Evolutionary conservation across 805 yeast genomes (phyloP), one percentile per base, ranked within the genome.

Genomic region (Metschnikowia amazonensis): DNA sequence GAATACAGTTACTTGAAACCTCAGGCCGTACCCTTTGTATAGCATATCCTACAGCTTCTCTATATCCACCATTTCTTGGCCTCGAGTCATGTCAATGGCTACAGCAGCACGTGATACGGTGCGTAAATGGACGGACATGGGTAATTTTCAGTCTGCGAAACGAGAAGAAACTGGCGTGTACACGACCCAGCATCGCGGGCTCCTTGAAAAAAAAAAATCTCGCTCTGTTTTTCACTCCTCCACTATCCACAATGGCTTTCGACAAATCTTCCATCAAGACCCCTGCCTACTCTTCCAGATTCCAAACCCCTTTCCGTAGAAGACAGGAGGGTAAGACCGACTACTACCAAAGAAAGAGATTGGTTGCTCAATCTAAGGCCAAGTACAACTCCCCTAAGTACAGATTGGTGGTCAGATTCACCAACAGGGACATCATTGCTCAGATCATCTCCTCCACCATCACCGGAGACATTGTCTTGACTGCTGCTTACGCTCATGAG

Each of bases 301-400:
- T 83, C 96, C 99, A 94, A 82, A 94, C 99, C 75, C 97, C 98
- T 61, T 94, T 90, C 96, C 89, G 99, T 79, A 90, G 99, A 84
- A 88, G 99, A 86, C 88, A 95, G 75, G 97, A 94, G 81, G 99
- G 99, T 81, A 94, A 94, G 84, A 94, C 99, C 72, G 99, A 94
- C 77, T 94, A 90, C 95, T 94, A 90, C 84, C 97, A 94, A 76
- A 90, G 99, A 85, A 94, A 94, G 96, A 89, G 98, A 81, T 81
- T 94, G 72, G 94, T 94, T 69, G 82, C 97, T 68, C 99, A 94
- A 82, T 97, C 92, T 94, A 94, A 94, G 90, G 97, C 97, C 74
- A 94, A 94, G 83, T 94, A 94, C 95, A 84, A 82, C 86, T 74
- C 97, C 71, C 99, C 99, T 79, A 94, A 94, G 83, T 94, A 92